Percentiles rank a stretch among this genome's conserved stretches.
phyloP scores from a whole-genome alignment of 805 yeast species.

The Scheffersomyces ergatensis region DNA sequence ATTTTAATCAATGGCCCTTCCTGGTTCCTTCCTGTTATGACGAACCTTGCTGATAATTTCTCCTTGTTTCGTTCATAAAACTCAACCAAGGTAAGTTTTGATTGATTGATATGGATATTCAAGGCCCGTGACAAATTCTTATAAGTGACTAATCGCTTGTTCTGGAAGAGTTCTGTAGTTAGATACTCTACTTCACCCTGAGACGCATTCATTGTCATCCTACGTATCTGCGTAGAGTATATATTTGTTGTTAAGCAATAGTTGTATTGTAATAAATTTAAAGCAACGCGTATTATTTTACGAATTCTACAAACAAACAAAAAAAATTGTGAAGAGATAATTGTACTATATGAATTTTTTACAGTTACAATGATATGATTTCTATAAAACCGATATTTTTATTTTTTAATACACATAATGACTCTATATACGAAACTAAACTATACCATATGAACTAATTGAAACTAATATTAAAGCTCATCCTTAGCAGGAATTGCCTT shows the following conservation, averaged over 20 bases:
- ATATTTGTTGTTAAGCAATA: no score
- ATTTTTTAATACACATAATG: no score
- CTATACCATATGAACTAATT: neutral
- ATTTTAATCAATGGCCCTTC: slow-evolving; percentile 17
- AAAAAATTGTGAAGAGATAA: no score
- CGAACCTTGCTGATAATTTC: slow-evolving; percentile 37
- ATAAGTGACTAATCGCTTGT: slow-evolving; percentile 34
- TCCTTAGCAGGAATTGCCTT: slow-evolving; percentile 7
- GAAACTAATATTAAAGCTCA: slow-evolving; percentile 13
- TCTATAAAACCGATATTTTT: no score
- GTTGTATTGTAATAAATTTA: no score
- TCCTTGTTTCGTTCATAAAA: slow-evolving; percentile 35
- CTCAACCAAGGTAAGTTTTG: slow-evolving; percentile 38
- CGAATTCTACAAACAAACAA: no score
- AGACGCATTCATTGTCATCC: slow-evolving; percentile 35
- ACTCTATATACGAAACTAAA: slow-evolving; percentile 1
- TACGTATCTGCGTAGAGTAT: no score
- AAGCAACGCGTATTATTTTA: no score
- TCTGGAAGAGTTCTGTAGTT: slow-evolving; percentile 21
- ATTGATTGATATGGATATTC: slow-evolving; percentile 32
- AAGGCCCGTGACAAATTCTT: slow-evolving; percentile 39
- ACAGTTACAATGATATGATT: no score
- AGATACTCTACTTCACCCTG: slow-evolving; percentile 27
- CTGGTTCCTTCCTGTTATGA: slow-evolving; percentile 35
- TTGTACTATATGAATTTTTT: no score